Conservation (phyloP, 345 rosid genomes). For the Ailanthus altissimus region DNA sequence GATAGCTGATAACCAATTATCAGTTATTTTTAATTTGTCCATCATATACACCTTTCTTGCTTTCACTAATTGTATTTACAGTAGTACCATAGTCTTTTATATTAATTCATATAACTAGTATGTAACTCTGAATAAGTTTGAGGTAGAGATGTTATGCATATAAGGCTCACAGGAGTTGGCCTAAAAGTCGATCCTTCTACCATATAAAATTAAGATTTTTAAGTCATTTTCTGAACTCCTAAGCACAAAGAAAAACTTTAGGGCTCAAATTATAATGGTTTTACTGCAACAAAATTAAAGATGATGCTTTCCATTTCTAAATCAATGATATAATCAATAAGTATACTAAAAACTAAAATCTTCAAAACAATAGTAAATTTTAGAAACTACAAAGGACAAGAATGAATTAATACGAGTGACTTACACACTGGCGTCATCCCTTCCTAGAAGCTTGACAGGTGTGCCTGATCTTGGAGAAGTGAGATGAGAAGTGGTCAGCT, state of each 20-base stretch:
- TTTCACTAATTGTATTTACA: too few species aligned
- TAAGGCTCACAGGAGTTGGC: neutral
- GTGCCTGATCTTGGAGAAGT: slow-evolving; percentile 94
- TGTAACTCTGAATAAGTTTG: neutral
- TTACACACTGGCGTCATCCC: slow-evolving; percentile 99
- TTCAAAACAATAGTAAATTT: neutral
- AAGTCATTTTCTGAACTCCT: neutral
- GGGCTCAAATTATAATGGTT: neutral
- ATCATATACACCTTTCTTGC: neutral
- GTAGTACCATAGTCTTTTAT: too few species aligned
- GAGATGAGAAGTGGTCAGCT: slow-evolving; percentile 70
- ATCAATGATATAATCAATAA: neutral
- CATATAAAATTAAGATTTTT: neutral
- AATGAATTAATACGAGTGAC: slow-evolving; percentile 25
- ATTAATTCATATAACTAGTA: neutral
- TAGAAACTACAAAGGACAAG: neutral
- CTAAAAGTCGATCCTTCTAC: neutral
- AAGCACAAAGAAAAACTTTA: neutral
- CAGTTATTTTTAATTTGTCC: neutral
- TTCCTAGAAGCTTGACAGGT: slow-evolving; percentile 97
- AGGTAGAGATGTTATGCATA: neutral
- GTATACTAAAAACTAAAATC: neutral
- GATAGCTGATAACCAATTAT: neutral
- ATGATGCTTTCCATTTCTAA: neutral
- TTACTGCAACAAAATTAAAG: neutral